Evolutionary conservation across 2,329 filamentous ascomycete genomes (phyloP).

Genomic region (Ilyonectria destructans): DNA sequence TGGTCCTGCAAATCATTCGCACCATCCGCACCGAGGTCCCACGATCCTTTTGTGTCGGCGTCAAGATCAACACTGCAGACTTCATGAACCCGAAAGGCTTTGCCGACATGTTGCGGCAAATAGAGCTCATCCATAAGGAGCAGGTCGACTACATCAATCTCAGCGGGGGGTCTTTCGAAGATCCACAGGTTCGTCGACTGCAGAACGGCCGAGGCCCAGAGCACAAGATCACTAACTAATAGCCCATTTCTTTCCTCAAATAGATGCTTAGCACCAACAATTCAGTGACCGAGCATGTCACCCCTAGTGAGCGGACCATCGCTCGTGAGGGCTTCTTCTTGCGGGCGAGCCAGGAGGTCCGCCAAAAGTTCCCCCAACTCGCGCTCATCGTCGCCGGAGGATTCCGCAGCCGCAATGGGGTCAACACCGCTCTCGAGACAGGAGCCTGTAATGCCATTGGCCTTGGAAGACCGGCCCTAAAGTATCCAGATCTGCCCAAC

Average conservation of each 20-base stretch:
- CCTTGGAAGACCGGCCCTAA: not conserved
- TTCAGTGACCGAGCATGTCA: not conserved
- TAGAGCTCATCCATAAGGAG: not conserved
- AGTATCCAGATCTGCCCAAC: not conserved
- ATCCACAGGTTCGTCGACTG: not conserved
- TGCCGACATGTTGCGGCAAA: not conserved
- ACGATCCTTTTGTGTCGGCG: conserved; percentile 8
- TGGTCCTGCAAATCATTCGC: conserved; percentile 4
- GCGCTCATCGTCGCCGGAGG: not conserved
- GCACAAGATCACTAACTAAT: not conserved
- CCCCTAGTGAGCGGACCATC: not conserved
- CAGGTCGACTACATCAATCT: not conserved
- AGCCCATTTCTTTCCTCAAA: not conserved
- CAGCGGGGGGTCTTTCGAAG: not conserved
- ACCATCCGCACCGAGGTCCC: conserved; percentile 9
- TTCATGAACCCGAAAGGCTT: not conserved
- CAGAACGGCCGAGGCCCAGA: no score
- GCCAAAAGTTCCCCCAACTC: not conserved
- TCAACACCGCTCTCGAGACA: not conserved
- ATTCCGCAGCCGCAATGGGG: not conserved
- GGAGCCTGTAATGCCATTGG: not conserved
- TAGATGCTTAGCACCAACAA: not conserved
- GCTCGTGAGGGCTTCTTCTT: not conserved
- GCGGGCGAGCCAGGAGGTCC: not conserved
- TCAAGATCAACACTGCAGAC: conserved; percentile 19